Evolutionary conservation across 1,284 basidiomycete species (phyloP), one percentile per base, ranked within the genome.

Genomic region (Heterobasidion annosum): DNA sequence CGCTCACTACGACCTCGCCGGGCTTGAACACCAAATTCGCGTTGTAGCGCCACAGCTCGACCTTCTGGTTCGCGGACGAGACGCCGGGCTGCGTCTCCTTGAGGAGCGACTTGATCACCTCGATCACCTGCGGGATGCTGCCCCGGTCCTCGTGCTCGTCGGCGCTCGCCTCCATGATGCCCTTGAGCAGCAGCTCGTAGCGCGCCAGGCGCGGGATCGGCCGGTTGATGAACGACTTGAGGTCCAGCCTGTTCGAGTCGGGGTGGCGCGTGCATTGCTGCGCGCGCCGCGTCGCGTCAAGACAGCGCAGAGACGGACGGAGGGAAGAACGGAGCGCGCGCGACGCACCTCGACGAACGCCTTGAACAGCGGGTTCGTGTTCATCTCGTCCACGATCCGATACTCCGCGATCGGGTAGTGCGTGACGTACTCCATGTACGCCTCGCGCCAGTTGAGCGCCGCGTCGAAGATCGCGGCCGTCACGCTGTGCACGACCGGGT

Each of bases 391-490:
- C 55, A 94, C 91, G 54, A 98, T 88, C 54, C 89, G 78, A 66
- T 92, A 93, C 40, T 89, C 90, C 4, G 95, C 94, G 54, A 97
- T 91, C 0, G 96, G 95, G 66, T 97, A 97, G 69, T 95, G 89
- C 5, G 92, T 87, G 47, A 94, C 87, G 63, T 97, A 98, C 62
- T 91, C 85, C 77, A 92, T 82, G 68, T 99, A 99, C 13, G 91
- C 91, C 51, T 94, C 89, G 10, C 89, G 81, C 79, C 96, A 98
- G 66, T 95, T 92, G 55, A 98, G 75, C 3, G 91, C 91, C 0
- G 93, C 91, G 63, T 93, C 86, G 53, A 93, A 83, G 48, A 98
- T 77, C 1, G 93, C 78, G 51, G 93, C 93, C 1, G 91, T 93
- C 59, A 99, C 78, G 55, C 82, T 88, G 50, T 83, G 82, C 55